Evolutionary conservation across 371 early-diverging fungal genomes (phyloP), one percentile per base, ranked within the genome.

Genomic region (Circinella minor): DNA sequence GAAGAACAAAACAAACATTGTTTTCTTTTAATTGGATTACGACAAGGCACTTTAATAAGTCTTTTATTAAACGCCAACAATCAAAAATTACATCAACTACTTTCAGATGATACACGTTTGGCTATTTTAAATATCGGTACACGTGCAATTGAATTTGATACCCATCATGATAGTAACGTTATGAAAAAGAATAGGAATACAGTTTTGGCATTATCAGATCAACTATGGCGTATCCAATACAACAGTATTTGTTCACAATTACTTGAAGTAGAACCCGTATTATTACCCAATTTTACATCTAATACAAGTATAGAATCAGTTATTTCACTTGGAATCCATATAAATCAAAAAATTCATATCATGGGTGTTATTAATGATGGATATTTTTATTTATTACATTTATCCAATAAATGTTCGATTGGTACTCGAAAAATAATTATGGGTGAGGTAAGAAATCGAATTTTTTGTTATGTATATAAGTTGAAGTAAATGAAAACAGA

Each of bases 201-300:
- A 34, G 36, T 73, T 11, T 74, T 77, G 55, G 77, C 72, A 9
- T 34, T 75, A 38, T 80, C 71, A 8, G 74, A 74, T 8, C 69
- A 66, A 14, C 36, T 80, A 9, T 80, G 80, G 77, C 69, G 63
- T 13, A 55, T 80, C 4, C 39, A 64, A 43, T 75, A 70, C 51
- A 62, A 39, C 37, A 51, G 51, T 4, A 27, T 54, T 14, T 63
- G 60, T 4, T 61, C 37, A 9, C 48, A 70, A 6, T 9, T 55
- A 3, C 20, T 80, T 11, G 49, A 64, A n/a, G 57, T 75, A 17
- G 80, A 80, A 54, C 74, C 36, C 61, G 75, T 49, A 60, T 72
- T 4, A 65, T 75, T 39, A 65, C 66, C n/a, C 36, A 61, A 6
- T 72, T 75, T 47, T 55, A 8, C 36, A 14, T 13, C n/a, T 0